A percentile compares a stretch with the other conserved stretches of the same genome.
Evolutionary conservation across 2,329 filamentous ascomycete species (phyloP).

Genomic region (Arachnomyces sp.): DNA sequence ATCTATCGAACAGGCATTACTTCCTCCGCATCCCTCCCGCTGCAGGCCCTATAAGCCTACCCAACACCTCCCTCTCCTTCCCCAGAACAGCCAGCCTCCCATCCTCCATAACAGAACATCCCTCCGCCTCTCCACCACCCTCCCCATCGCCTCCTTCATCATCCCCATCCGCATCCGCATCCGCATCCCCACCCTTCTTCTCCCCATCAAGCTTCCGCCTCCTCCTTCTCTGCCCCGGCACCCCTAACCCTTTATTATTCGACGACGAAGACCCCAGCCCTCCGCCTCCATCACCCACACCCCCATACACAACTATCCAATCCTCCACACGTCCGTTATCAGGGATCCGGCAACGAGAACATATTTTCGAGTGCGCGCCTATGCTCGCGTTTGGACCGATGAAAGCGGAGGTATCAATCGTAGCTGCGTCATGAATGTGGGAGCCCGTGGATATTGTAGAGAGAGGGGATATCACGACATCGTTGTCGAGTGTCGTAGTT

Average conservation of each 20-base stretch:
- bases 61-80: constrained; percentile 60
- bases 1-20: constrained; percentile 11
- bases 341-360: constrained; percentile 52
- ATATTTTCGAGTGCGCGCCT: constrained; percentile 59
- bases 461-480: constrained; percentile 32
- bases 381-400: constrained; percentile 26
- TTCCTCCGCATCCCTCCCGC: constrained; percentile 21
- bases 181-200: constrained; percentile 19
- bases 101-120: constrained; percentile 54
- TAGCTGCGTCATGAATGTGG: constrained; percentile 30
- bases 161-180: constrained; percentile 10
- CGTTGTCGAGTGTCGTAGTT: constrained; percentile 28
- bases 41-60: constrained; percentile 49
- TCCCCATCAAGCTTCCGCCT: constrained; percentile 28
- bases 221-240: constrained; percentile 21
- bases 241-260: too few relatives aligned
- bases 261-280: not conserved
- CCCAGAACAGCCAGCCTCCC: constrained; percentile 56
- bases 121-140: constrained; percentile 25
- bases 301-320: constrained; percentile 61
- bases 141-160: constrained; percentile 10
- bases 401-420: constrained; percentile 39
- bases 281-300: constrained; percentile 35
- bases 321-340: constrained; percentile 55
- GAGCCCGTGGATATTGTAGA: constrained; percentile 29